Percentiles rank a stretch among this genome's conserved stretches.
These are phyloP conservation scores for Lecanosticta acicola DNA, from an alignment of 2,329 filamentous ascomycete genomes.

Conservation along the genomic window DNA sequence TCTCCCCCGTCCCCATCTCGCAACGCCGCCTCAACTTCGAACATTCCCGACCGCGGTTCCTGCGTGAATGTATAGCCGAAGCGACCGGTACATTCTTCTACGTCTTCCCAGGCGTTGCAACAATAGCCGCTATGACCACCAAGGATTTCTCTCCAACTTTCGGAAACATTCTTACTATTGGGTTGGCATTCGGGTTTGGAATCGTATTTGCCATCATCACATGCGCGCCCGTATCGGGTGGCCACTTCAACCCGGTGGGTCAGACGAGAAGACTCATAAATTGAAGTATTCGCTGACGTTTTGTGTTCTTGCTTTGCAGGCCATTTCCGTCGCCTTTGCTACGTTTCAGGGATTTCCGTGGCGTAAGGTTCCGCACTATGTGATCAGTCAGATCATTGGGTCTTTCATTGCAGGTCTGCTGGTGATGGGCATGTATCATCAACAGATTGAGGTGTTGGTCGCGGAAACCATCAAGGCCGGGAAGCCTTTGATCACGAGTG, in stretches of 20 bases:
- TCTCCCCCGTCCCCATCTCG: constrained; percentile 47
- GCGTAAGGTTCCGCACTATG: constrained; percentile 54
- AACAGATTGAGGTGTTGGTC: constrained; percentile 43
- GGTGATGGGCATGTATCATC: constrained; percentile 53
- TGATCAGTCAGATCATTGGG: constrained; percentile 51
- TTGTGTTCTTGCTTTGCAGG: no score
- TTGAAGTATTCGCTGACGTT: no score
- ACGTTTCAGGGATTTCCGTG: constrained; percentile 55
- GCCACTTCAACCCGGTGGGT: constrained; percentile 32
- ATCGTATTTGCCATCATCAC: constrained; percentile 57
- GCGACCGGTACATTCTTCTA: constrained; percentile 51
- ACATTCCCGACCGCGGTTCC: constrained; percentile 47
- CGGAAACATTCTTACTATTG: constrained; percentile 52
- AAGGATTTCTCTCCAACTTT: constrained; percentile 41
- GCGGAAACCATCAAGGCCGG: constrained; percentile 38
- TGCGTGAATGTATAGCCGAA: constrained; percentile 53
- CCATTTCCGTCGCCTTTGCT: constrained; percentile 38
- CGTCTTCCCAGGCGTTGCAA: constrained; percentile 48
- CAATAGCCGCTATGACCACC: constrained; percentile 47
- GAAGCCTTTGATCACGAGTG: constrained; percentile 40
- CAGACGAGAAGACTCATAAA: no score
- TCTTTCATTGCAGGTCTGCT: constrained; percentile 52
- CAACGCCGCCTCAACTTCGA: constrained; percentile 52
- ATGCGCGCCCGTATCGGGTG: constrained; percentile 49
- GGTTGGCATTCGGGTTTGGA: constrained; percentile 52